A percentile compares a stretch with the other conserved stretches of the same genome.
phyloP scores from a whole-genome alignment of 768 basidiomycete genomes.

The Mycena metata region DNA sequence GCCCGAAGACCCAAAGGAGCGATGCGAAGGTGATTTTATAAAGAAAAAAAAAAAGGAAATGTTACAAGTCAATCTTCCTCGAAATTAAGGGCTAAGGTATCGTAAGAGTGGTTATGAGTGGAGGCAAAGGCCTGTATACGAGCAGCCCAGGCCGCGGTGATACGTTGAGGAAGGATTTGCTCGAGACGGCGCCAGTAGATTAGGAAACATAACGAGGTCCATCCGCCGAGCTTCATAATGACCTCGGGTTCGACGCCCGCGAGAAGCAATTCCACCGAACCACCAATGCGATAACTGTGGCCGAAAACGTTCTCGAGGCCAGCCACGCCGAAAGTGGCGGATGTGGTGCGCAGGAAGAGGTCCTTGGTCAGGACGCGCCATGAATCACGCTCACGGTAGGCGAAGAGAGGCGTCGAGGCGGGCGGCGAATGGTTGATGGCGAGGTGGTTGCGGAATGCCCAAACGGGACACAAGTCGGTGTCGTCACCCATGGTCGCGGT shows the following conservation, averaged over 20 bases:
- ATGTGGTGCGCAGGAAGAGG: slow-evolving; percentile 2
- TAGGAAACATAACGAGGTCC: slow-evolving; percentile 12
- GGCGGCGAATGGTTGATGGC: not conserved
- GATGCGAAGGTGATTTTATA: too few relatives aligned
- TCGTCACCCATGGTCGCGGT: not conserved
- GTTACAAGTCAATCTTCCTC: too few relatives aligned
- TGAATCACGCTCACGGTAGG: not conserved
- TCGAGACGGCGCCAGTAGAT: slow-evolving; percentile 9
- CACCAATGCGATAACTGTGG: slow-evolving; percentile 28
- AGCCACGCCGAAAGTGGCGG: not conserved
- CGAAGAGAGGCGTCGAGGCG: not conserved
- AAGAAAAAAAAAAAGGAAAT: too few relatives aligned
- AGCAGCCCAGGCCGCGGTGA: slow-evolving; percentile 8
- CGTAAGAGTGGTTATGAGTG: too few relatives aligned
- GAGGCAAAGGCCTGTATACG: not conserved
- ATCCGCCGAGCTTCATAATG: slow-evolving; percentile 19
- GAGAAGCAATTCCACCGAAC: slow-evolving; percentile 3
- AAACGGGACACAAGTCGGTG: slow-evolving; percentile 2
- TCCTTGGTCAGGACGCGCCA: slow-evolving; percentile 3
- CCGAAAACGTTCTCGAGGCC: slow-evolving; percentile 3
- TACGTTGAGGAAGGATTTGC: not conserved
- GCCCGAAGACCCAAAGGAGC: too few relatives aligned
- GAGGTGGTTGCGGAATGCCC: slow-evolving; percentile 1
- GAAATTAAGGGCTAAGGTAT: too few relatives aligned
- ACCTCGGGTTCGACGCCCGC: slow-evolving; percentile 11